phyloP scores from a whole-genome alignment of 2,329 filamentous ascomycete species.

The Xylogone sp. region DNA sequence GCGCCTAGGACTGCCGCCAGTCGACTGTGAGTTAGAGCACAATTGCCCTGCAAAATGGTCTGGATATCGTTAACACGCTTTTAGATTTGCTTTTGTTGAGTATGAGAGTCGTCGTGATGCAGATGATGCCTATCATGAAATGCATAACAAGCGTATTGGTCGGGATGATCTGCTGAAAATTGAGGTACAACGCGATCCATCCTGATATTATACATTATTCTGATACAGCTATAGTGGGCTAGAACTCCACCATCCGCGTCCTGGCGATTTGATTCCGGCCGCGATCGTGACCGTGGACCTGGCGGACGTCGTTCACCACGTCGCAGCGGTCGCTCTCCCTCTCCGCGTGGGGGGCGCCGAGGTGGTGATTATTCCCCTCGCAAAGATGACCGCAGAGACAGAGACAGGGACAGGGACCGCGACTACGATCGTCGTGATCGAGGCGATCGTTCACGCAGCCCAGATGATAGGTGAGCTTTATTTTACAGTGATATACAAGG shows the following conservation, averaged over 20 bases:
- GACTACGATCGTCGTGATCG: conserved; percentile 70
- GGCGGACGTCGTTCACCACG: conserved; percentile 56
- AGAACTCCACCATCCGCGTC: conserved; percentile 96
- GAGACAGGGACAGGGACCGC: conserved; percentile 74
- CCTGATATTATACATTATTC: neutral
- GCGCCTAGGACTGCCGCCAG: conserved; percentile 90
- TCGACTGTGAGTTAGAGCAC: conserved; percentile 74
- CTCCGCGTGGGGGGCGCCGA: conserved; percentile 70
- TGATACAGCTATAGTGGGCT: conserved; percentile 67
- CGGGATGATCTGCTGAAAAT: conserved; percentile 96
- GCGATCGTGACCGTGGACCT: conserved; percentile 60
- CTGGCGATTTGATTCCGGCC: conserved; percentile 95
- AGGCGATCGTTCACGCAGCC: conserved; percentile 68
- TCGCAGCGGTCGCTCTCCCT: conserved; percentile 67
- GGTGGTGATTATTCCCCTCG: conserved; percentile 77
- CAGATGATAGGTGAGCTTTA: conserved; percentile 51
- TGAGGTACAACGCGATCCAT: conserved; percentile 57
- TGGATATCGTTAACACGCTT: conserved; percentile 33
- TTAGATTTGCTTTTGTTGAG: conserved; percentile 94
- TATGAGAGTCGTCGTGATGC: conserved; percentile 98
- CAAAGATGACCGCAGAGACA: conserved; percentile 70
- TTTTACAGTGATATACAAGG: neutral
- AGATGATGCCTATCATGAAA: conserved; percentile 98
- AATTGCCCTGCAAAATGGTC: conserved; percentile 17
- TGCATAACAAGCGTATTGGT: conserved; percentile 99